Evolutionary conservation across 768 basidiomycete species (phyloP), one percentile per base, ranked within the genome.

Genomic region (Imleria badia): DNA sequence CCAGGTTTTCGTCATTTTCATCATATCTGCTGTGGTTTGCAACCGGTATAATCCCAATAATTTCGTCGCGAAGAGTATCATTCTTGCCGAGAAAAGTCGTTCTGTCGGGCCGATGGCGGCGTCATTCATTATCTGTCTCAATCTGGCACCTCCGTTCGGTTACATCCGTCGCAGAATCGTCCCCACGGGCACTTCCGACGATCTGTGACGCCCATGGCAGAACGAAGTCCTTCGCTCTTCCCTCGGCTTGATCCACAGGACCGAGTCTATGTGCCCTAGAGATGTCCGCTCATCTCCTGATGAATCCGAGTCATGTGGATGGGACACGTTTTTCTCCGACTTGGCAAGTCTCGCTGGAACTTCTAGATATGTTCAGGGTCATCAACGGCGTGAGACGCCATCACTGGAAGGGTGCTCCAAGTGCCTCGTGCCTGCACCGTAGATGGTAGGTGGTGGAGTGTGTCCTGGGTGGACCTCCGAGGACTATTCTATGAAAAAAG

Each of bases 361-460:
- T 45, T 40, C 20, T 30, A 39, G 49, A 38, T 43, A 33, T 39
- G 38, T 20, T 51, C 63, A 72, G 68, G 68, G 68, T 68, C 70
- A 53, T 48, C 20, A 36, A 33, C 30, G 45, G 51, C 66, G 68
- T 69, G 68, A 38, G 68, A 69, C 43, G 10, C 26, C 58, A 63
- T 67, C 50, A 60, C 31, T 58, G 38, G 51, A 41, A 55, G 43
- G 44, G 46, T 48, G 23, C 48, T 35, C 39, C 34, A 19, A 57
- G 60, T 56, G 49, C 69, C 66, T 70, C 70, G 70, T 69, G 70
- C 70, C 65, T 65, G 58, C 55, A 40, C 65, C 60, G 13, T 44
- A 52, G 17, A 54, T 48, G 49, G 62, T 14, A 59, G 13, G 30
- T 52, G 12, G 29, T 43, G 55, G n/a, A 23, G 41, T 30, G 20